Conservation (phyloP, 352 stramenopile genomes). For the Globisporangium nodosum region DNA sequence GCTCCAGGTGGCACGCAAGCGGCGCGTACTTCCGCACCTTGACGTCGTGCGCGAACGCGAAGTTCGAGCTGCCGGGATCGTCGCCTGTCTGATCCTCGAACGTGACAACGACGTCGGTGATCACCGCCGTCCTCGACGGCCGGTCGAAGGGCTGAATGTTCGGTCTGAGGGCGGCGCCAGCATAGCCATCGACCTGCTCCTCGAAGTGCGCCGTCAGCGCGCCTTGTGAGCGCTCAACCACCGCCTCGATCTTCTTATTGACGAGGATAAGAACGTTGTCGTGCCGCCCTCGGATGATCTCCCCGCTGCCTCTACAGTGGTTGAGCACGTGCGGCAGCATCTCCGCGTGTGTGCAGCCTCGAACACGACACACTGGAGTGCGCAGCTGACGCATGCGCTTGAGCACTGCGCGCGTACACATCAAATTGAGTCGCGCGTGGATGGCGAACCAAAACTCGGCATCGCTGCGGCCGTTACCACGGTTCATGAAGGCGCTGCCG, state of each 20-base stretch:
- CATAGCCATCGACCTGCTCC: neutral
- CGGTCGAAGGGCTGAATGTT: conserved; percentile 8
- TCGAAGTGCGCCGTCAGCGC: neutral
- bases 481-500: neutral
- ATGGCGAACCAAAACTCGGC: conserved; percentile 10
- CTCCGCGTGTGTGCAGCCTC: conserved; percentile 2
- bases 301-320: conserved; percentile 2
- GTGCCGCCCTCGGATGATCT: conserved; percentile 3
- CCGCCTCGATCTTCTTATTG: neutral
- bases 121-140: neutral
- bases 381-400: conserved; percentile 4
- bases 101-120: neutral
- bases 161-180: neutral
- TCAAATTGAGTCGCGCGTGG: conserved; percentile 8
- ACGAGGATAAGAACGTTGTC: conserved; percentile 3
- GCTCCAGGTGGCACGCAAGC: conserved; percentile 1
- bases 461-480: neutral
- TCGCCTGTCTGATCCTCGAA: neutral
- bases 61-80: neutral
- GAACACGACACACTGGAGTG: conserved; percentile 1
- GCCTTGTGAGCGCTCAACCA: neutral
- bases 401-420: conserved; percentile 10
- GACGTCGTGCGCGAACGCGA: neutral
- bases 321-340: conserved; percentile 11
- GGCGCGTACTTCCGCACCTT: conserved; percentile 10